These are phyloP conservation scores for Lentinula raphanica DNA, from an alignment of 768 basidiomycete genomes.

Conservation along the genomic window DNA sequence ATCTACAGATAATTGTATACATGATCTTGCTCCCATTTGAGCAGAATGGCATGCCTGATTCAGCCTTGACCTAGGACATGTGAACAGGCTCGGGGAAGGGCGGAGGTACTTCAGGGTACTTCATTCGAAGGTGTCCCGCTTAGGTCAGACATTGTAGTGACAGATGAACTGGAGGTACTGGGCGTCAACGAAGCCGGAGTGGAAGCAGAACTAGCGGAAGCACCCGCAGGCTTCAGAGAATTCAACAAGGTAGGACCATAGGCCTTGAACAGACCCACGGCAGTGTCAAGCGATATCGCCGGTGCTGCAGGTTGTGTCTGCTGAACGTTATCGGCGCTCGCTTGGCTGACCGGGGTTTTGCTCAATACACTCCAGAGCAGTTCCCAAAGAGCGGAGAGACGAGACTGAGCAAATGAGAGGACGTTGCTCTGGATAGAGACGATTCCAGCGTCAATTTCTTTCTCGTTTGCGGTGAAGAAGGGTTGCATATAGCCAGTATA, in stretches of 20 bases:
- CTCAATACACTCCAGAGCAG: slow-evolving; percentile 38
- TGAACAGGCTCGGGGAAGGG: slow-evolving; percentile 38
- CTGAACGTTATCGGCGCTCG: slow-evolving; percentile 16
- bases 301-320: slow-evolving; percentile 15
- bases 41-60: not conserved
- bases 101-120: slow-evolving; percentile 14
- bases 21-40: too few species aligned
- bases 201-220: slow-evolving; percentile 8
- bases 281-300: slow-evolving; percentile 22
- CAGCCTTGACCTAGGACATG: not conserved
- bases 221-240: slow-evolving; percentile 18
- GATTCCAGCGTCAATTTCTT: slow-evolving; percentile 55
- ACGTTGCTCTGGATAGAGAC: slow-evolving; percentile 47
- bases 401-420: slow-evolving; percentile 50
- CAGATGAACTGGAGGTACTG: slow-evolving; percentile 16
- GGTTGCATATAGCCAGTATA: slow-evolving; percentile 59
- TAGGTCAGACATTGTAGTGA: slow-evolving; percentile 13
- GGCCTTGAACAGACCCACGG: slow-evolving; percentile 34
- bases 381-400: slow-evolving; percentile 44
- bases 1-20: not conserved
- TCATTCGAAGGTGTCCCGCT: slow-evolving; percentile 9
- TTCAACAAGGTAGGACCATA: slow-evolving; percentile 36
- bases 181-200: slow-evolving; percentile 10
- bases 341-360: slow-evolving; percentile 24
- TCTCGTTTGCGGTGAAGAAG: slow-evolving; percentile 54